Evolutionary conservation across 2,329 filamentous ascomycete species (phyloP).

Genomic region (Sporothrix variecibatus): DNA sequence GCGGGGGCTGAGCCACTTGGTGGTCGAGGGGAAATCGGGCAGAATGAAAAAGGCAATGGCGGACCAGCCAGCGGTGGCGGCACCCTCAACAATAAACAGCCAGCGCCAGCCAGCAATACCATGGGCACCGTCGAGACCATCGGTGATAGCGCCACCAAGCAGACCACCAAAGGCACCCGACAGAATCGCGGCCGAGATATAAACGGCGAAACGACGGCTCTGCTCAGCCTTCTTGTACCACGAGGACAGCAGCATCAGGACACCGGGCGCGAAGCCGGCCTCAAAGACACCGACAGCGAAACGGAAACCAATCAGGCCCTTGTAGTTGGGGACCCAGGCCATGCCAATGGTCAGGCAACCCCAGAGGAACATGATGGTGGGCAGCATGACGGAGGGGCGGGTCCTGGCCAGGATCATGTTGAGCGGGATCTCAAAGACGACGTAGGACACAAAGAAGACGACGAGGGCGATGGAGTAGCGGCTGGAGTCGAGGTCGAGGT

Average conservation of each 20-base stretch:
- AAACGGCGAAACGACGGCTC: constrained; percentile 50
- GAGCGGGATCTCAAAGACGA: constrained; percentile 48
- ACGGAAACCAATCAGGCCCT: constrained; percentile 39
- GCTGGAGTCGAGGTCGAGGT: constrained; percentile 50
- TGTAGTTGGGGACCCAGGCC: constrained; percentile 42
- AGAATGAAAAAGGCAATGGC: constrained; percentile 63
- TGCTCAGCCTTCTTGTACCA: constrained; percentile 55
- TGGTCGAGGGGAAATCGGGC: constrained; percentile 68
- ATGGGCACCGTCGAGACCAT: constrained; percentile 55
- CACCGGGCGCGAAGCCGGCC: constrained; percentile 58
- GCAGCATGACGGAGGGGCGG: constrained; percentile 44
- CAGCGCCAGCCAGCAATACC: constrained; percentile 48
- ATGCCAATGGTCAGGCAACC: constrained; percentile 44
- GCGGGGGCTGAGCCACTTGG: constrained; percentile 55
- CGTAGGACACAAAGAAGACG: constrained; percentile 68
- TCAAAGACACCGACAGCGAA: constrained; percentile 58
- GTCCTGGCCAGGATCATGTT: constrained; percentile 46
- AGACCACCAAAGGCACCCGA: constrained; percentile 66
- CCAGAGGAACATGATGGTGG: constrained; percentile 44
- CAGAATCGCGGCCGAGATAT: constrained; percentile 68
- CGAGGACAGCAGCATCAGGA: constrained; percentile 61
- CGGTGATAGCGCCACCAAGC: constrained; percentile 58
- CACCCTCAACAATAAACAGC: constrained; percentile 55
- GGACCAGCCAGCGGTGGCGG: constrained; percentile 57
- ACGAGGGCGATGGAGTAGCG: constrained; percentile 59